Conservation (phyloP, 192 early-diverging fungal genomes). For the Phlyctochytrium bullatum region DNA sequence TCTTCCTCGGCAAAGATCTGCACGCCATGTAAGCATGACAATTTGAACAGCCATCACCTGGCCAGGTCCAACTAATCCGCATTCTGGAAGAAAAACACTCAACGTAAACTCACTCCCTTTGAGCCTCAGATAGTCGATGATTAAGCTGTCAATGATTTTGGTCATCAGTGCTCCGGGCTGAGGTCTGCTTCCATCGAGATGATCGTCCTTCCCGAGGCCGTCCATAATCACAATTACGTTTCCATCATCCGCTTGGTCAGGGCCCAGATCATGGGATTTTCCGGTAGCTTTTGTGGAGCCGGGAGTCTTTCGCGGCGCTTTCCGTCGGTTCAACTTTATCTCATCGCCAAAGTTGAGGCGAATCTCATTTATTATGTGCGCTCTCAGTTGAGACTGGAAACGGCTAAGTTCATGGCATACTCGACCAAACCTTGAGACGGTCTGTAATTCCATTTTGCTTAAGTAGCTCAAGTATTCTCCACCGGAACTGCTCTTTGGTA, state of each 20-base stretch:
- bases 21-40: neutral
- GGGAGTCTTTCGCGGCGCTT: too few species aligned
- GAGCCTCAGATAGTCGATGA: slow-evolving; percentile 40
- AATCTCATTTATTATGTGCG: slow-evolving; percentile 41
- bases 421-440: slow-evolving; percentile 38
- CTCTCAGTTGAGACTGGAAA: slow-evolving; percentile 47
- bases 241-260: neutral
- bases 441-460: slow-evolving; percentile 35
- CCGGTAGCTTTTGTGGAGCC: too few species aligned
- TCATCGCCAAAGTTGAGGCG: slow-evolving; percentile 2
- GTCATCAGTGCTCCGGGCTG: slow-evolving; percentile 7
- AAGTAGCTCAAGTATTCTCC: slow-evolving; percentile 34
- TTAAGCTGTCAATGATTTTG: slow-evolving; percentile 45
- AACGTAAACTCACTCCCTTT: slow-evolving; percentile 48
- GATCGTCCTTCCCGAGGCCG: neutral
- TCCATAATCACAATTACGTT: neutral
- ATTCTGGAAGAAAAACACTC: slow-evolving; percentile 54
- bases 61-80: slow-evolving; percentile 26
- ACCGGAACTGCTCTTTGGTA: slow-evolving; percentile 33
- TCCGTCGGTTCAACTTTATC: neutral
- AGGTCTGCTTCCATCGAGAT: too few species aligned
- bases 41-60: slow-evolving; percentile 13
- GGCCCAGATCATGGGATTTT: neutral
- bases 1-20: slow-evolving; percentile 34
- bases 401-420: neutral